These are phyloP conservation scores for Xylariales sp. DNA, from an alignment of 2,329 filamentous ascomycete genomes.

Conservation along the genomic window DNA sequence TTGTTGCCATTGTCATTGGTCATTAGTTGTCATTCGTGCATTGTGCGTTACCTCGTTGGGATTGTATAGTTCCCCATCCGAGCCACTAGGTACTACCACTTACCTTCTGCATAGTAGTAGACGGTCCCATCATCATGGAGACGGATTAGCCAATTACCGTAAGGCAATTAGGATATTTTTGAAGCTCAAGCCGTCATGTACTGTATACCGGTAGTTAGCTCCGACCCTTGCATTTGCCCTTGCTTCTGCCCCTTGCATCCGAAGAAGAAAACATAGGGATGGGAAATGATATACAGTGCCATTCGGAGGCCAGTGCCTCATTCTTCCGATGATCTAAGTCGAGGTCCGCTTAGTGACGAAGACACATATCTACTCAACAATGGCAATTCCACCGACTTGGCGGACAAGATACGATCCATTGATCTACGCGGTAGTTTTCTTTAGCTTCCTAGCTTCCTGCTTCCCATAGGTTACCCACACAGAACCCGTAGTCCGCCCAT, in stretches of 20 bases:
- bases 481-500: no score
- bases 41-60: no score
- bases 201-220: neutral
- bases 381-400: slow-evolving; percentile 10
- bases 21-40: no score
- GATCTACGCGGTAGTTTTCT: neutral
- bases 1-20: neutral
- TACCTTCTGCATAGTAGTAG: neutral
- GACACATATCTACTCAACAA: neutral
- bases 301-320: slow-evolving; percentile 11
- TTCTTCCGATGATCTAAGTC: slow-evolving; percentile 7
- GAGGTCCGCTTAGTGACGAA: slow-evolving; percentile 5
- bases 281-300: slow-evolving; percentile 11
- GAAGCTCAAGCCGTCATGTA: neutral
- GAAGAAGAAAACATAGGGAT: neutral
- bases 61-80: neutral
- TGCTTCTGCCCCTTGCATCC: neutral
- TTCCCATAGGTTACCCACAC: neutral
- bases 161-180: slow-evolving; percentile 19
- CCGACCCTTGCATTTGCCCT: neutral
- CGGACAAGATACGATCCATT: slow-evolving; percentile 1
- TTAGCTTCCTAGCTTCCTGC: neutral
- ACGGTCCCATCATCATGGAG: neutral
- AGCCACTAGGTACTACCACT: no score
- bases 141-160: slow-evolving; percentile 15